Base-by-base conservation (phyloP, 805 yeast genomes). In the Dipodascopsis uninucleata region DNA sequence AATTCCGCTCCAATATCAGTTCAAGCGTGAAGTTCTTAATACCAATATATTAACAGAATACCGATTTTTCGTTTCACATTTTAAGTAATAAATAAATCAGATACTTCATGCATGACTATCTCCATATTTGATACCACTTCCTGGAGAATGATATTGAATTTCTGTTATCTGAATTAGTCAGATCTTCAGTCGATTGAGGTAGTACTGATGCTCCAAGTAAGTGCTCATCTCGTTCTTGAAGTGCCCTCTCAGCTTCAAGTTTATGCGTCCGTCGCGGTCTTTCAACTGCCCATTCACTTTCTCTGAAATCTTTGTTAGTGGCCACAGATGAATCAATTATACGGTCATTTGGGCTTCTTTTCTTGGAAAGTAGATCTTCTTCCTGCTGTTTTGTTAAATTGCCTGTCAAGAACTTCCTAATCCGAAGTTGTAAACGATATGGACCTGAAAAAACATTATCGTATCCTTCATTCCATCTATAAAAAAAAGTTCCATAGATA, bases 391-490 rank as follows among this genome's bases (percentile, higher is more conserved):
- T 78, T 3, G 75, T 64, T 45, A 86, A 68, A 16, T 64, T 64
- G 1, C 83, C 82, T n/a, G 73, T 49, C 2, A 82, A 35, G 42
- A 61, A 55, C 52, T 79, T 80, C 58, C 84, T 77, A 36, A 74
- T 35, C 29, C 74, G 65, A 33, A 85, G 71, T 52, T 85, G 79
- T 21, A 71, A 61, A 39, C 90, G 64, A 62, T 85, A 79, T 39
- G 83, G 78, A 10, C 75, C 78, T 9, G 86, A 74, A 64, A 85
- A 79, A 5, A 82, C 78, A 58, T 85, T 81, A 45, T 85, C 90
- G 52, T 76, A 75, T 2, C 88, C 88, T 47, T 85, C 93, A 59
- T 86, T 85, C 95, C 95, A 85, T 41, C 87, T 69, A 61, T 81
- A 76, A 65, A 85, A 80, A 61, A 86, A 86, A 2, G 82, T 74